Evolutionary conservation across 768 basidiomycete species (phyloP), one percentile per base, ranked within the genome.

Genomic region (Amanita pseudoporphyria): DNA sequence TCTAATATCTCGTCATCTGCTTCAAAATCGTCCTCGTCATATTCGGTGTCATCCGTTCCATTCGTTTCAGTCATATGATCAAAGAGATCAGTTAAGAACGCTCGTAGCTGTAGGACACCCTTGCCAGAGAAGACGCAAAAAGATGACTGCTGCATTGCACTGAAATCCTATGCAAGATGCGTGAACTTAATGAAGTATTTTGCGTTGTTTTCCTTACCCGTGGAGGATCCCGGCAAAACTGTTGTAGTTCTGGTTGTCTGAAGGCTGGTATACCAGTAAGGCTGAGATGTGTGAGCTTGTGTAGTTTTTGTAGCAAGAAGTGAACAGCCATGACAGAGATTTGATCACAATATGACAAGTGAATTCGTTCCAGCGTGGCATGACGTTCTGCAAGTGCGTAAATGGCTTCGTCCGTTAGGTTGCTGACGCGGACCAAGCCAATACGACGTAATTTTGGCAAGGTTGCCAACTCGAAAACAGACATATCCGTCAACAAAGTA

Each of bases 41-140:
- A 81, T 55, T 85, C 81, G 1, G 77, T 81, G 56, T 80, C 79
- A 57, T 81, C 84, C 39, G 75, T 83, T 22, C 76, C 79, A 55
- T 78, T 81, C 71, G 77, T 71, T 57, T 87, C 86, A 2, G 78
- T 84, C 57, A 88, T 82, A 53, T 79, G 79, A 56, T 82, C 82
- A 61, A 84, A 87, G 12, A 86, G 64, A 52, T 84, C 84, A 5
- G 77, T 83, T 41, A 99, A 70, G 63, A 82, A 93, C 14, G 79
- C 69, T 28, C 95, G 78, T 16, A 99, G 74, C 42, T 91, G 82
- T 9, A 76, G 69, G 1, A 99, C 88, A 6, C 95, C 94, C 56
- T 83, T 82, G 18, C 92, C 90, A 9, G 95, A 97, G 69, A 89
- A 99, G 13, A 99, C 96, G 65, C 96, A 98, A 62, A 98, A 99